Base-by-base conservation (phyloP, 139 green algal species). In the Haematococcus sp. region DNA sequence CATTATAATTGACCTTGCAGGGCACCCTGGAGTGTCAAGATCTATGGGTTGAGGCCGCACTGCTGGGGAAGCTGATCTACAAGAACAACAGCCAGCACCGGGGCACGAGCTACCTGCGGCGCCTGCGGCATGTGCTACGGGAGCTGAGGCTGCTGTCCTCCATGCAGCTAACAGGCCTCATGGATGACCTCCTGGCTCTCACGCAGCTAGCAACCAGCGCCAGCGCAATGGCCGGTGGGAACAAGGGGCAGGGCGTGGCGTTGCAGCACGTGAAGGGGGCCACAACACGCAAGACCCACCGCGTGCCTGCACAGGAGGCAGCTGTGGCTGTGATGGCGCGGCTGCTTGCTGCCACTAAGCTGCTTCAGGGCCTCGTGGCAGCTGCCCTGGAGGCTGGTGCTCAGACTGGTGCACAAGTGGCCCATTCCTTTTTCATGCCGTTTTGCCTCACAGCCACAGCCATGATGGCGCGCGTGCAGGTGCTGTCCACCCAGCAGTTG, bases 41-140 rank as follows among this genome's bases (percentile, higher is more conserved):
- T 16, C 68, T 92, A 16, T 86, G 78, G 80, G 27, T 63, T 20
- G 87, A 92, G 66, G 73, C 70, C 1, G 70, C 67, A 16, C 73
- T 94, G 60, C 63, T 94, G n/a, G 71, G 86, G 2, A 72, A 82
- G 33, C 79, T 94, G 35, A 16, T 88, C 28, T 93, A 93, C 75
- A 93, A 93, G 66, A 91, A 88, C 58, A 70, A 73, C n/a, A 85
- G 81, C 69, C 89, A 94, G 73, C 88, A 93, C 76, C 71, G 80
- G 22, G 67, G 73, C 0, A 71, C 80, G 0, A 72, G 70, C 30
- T 76, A 89, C 68, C 82, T 86, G 28, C 69, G 81, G 15, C 51
- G 68, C 2, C 32, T 92, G 11, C 52, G 52, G 0, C 76, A 89
- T 79, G 87, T 92, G 63, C 15, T 66, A 0, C 73, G 63, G 3